A percentile compares a stretch with the other conserved stretches of the same genome.
These are phyloP conservation scores for Yarrowia phangngaensis DNA, from an alignment of 805 yeast species.

Conservation along the genomic window DNA sequence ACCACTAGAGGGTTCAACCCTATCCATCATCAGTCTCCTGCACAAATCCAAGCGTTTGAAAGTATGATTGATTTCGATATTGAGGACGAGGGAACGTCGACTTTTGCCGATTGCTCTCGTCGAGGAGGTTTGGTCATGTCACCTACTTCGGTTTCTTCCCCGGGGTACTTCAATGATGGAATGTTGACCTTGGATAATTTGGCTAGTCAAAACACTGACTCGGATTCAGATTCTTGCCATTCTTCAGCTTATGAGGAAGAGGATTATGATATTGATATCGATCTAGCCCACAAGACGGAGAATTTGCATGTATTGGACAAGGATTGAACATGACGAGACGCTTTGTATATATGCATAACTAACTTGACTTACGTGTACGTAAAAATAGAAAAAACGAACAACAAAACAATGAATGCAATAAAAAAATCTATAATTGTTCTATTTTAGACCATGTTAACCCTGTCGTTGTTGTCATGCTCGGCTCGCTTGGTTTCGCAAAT, in stretches of 20 bases:
- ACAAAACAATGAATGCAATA: slow-evolving; percentile 21
- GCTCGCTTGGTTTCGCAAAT: slow-evolving; percentile 15
- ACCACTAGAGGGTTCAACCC: slow-evolving; percentile 11
- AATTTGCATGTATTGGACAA: slow-evolving; percentile 23
- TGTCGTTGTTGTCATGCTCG: background rate
- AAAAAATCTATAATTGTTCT: slow-evolving; percentile 5
- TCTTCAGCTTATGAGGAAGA: slow-evolving; percentile 20
- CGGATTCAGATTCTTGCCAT: slow-evolving; percentile 34
- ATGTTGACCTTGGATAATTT: slow-evolving; percentile 11
- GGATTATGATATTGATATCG: slow-evolving; percentile 29
- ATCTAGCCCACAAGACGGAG: slow-evolving; percentile 17
- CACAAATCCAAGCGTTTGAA: slow-evolving; percentile 16
- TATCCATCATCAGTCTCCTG: slow-evolving; percentile 15
- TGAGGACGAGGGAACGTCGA: slow-evolving; percentile 22
- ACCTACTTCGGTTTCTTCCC: slow-evolving; percentile 12
- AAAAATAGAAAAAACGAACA: too few species aligned
- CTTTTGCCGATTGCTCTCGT: slow-evolving; percentile 21
- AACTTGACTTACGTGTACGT: too few species aligned
- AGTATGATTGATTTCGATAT: slow-evolving; percentile 23
- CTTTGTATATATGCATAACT: slow-evolving; percentile 22
- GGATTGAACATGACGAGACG: too few species aligned
- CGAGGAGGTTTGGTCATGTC: slow-evolving; percentile 24
- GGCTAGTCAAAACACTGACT: slow-evolving; percentile 19
- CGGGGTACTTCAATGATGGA: slow-evolving; percentile 6
- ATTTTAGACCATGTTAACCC: slow-evolving; percentile 1